Evolutionary conservation across 2,329 filamentous ascomycete species (phyloP).

Genomic region (Emericellopsis atlantica): DNA sequence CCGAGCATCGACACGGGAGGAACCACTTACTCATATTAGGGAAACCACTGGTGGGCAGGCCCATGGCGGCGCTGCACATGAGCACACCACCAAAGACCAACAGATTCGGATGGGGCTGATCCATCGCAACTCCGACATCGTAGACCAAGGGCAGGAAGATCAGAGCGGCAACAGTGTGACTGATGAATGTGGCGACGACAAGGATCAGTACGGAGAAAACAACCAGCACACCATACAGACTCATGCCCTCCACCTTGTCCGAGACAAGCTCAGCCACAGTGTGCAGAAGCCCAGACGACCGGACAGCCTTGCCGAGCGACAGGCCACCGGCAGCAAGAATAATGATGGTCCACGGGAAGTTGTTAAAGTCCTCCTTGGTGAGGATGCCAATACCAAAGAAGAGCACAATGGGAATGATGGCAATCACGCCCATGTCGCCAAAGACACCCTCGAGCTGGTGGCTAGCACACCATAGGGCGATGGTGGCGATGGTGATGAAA

Average conservation of each 20-base stretch:
- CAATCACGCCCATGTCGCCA: conserved; percentile 96
- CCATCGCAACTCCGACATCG: conserved; percentile 75
- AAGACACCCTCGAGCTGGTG: conserved; percentile 81
- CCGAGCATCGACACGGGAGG: neutral
- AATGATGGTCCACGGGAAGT: conserved; percentile 99
- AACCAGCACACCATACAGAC: conserved; percentile 73
- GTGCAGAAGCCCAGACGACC: conserved; percentile 81
- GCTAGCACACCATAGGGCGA: conserved; percentile 81
- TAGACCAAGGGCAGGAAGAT: conserved; percentile 88
- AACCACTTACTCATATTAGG: conserved; percentile 91
- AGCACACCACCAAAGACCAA: conserved; percentile 90
- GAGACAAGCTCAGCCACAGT: conserved; percentile 76
- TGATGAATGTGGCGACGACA: conserved; percentile 94
- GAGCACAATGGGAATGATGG: conserved; percentile 86
- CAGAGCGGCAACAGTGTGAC: conserved; percentile 88
- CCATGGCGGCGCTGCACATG: conserved; percentile 97
- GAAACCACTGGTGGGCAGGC: conserved; percentile 87
- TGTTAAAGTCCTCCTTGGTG: conserved; percentile 99
- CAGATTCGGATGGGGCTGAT: conserved; percentile 82
- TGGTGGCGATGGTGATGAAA: conserved; percentile 70
- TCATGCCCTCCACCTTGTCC: conserved; percentile 58
- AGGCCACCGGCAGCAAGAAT: conserved; percentile 91
- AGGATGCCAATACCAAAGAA: conserved; percentile 96
- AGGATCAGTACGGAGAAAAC: conserved; percentile 78
- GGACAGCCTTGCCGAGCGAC: conserved; percentile 86